Conservation (phyloP, 2,329 filamentous ascomycete genomes). For the Tolypocladium sp. region DNA sequence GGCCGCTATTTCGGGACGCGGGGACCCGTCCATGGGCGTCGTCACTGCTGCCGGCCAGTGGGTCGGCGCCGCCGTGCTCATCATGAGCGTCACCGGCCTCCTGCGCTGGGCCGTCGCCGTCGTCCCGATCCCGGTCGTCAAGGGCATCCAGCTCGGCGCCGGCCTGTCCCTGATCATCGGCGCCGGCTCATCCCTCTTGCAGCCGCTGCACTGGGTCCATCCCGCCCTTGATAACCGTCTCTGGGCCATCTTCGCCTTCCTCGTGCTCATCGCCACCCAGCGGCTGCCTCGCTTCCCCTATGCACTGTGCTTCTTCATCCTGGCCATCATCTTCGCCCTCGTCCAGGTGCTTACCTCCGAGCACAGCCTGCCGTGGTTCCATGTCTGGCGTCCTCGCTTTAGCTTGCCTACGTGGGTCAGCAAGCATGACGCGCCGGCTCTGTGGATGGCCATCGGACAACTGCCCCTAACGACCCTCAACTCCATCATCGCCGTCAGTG, state of each 20-base stretch:
- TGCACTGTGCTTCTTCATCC: slow-evolving; percentile 60
- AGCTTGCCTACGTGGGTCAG: slow-evolving; percentile 24
- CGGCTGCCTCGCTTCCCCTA: slow-evolving; percentile 63
- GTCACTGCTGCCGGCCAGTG: slow-evolving; percentile 72
- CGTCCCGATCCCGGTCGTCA: slow-evolving; percentile 80
- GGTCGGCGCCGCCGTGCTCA: slow-evolving; percentile 61
- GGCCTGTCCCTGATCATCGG: slow-evolving; percentile 76
- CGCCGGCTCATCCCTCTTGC: slow-evolving; percentile 60
- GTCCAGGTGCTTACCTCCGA: slow-evolving; percentile 22
- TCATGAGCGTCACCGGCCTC: slow-evolving; percentile 74
- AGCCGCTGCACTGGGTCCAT: slow-evolving; percentile 57
- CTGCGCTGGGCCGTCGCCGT: slow-evolving; percentile 62
- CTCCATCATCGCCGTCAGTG: slow-evolving; percentile 79
- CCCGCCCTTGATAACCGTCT: slow-evolving; percentile 69
- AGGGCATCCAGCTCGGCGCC: slow-evolving; percentile 90
- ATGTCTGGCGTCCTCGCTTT: slow-evolving; percentile 50
- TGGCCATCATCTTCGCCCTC: slow-evolving; percentile 59
- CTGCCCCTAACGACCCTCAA: slow-evolving; percentile 88
- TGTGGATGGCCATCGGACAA: slow-evolving; percentile 68
- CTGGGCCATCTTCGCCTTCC: slow-evolving; percentile 67
- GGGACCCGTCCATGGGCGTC: slow-evolving; percentile 40
- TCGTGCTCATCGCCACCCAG: slow-evolving; percentile 60
- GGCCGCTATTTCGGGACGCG: slow-evolving; percentile 66
- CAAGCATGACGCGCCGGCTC: slow-evolving; percentile 19
- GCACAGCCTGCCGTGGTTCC: slow-evolving; percentile 38